These are phyloP conservation scores for Fusarium temperatum DNA, from an alignment of 2,329 filamentous ascomycete species.

Conservation along the genomic window DNA sequence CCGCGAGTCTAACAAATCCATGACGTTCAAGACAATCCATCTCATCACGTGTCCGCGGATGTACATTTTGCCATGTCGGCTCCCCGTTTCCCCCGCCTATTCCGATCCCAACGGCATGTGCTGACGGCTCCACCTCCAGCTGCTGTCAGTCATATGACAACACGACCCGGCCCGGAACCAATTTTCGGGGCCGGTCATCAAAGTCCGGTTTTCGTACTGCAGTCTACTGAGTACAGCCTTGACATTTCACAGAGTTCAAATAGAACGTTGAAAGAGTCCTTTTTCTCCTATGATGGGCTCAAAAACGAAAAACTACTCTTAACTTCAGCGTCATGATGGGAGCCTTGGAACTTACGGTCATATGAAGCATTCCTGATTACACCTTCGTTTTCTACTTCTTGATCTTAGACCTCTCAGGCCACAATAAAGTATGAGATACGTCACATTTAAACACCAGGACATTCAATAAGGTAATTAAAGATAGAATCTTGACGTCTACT, in stretches of 20 bases:
- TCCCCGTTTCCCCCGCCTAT: conserved; percentile 25
- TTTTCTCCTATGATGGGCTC: neutral
- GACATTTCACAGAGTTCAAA: neutral
- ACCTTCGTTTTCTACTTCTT: neutral
- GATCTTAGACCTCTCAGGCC: neutral
- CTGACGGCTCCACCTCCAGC: conserved; percentile 22
- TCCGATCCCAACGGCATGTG: conserved; percentile 29
- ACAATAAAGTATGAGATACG: neutral
- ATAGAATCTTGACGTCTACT: neutral
- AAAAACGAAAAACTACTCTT: neutral
- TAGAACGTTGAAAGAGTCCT: neutral
- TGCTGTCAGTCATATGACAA: neutral
- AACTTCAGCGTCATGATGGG: neutral
- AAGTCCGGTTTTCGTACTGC: conserved; percentile 26
- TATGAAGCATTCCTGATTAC: neutral
- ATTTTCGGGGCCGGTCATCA: conserved; percentile 23
- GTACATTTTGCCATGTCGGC: conserved; percentile 31
- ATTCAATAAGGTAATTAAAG: neutral
- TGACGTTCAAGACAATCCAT: conserved; percentile 26
- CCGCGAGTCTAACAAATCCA: conserved; percentile 17
- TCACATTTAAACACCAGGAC: neutral
- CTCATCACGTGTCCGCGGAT: conserved; percentile 41
- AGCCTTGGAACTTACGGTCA: neutral
- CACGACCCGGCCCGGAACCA: conserved; percentile 21
- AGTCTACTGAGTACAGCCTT: neutral